Evolutionary conservation across 495 filamentous ascomycete species (phyloP), one percentile per base, ranked within the genome.

Genomic region (Cladorrhinum samala): DNA sequence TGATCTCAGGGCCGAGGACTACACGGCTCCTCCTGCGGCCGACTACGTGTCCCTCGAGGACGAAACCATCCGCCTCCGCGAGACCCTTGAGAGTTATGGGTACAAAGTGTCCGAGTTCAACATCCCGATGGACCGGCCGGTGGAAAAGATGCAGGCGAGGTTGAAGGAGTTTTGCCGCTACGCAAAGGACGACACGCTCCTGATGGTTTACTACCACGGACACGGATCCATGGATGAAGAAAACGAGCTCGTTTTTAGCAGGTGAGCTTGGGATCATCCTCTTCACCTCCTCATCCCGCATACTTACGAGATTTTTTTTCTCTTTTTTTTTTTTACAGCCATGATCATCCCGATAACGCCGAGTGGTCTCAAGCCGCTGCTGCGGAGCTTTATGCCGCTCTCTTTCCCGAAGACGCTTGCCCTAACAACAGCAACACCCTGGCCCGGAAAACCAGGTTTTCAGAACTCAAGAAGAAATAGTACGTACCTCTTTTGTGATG

Each of bases 191-290:
- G 66, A 68, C 48, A 63, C 59, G 4, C 54, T 68, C 39, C 33
- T 68, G n/a, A 57, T 68, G 2, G 51, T 67, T 2, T 68, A 68
- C 21, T 68, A 68, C 20, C 66, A 68, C 46, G 66, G 66, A 1
- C 66, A 68, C 24, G 66, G 66, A 4, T 56, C 61, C 14, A 39
- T 68, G 37, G 57, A 68, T n/a, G 64, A 59, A 16, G 58, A 63
- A 8, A 65, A 65, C 16, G 66, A 67, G 61, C 54, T 68, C 13
- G 57, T 67, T 1, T 68, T 68, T 18, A 68, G 66, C 61, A 68
- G 62, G 62, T 62, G 33, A 0, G 59, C 39, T 16, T 2, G 2
- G 2, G 3, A 2, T 2, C 3, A 2, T 23, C 7, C 9, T 13
- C 16, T 42, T 33, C 0, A 20, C 3, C 5, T 11, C 1, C 16